Conservation (phyloP, 192 early-diverging fungal genomes). For the Oehlia diaphana region DNA sequence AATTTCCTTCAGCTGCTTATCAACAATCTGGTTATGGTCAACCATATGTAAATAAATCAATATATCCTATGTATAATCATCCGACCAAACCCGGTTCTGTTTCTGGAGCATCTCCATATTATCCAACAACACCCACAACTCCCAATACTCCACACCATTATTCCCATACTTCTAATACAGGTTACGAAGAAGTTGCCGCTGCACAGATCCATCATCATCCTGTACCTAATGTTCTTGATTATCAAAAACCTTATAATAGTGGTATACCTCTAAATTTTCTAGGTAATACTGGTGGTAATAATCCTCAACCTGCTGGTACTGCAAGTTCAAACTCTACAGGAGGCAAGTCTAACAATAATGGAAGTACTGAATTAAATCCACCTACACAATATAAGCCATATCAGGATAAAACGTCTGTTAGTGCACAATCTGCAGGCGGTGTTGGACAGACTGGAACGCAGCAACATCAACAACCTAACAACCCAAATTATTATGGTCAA, state of each 20-base stretch:
- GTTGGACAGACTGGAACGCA: not conserved
- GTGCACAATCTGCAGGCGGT: not conserved
- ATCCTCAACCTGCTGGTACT: not conserved
- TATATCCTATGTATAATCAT: slow-evolving; percentile 82
- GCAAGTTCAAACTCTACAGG: slow-evolving; percentile 4
- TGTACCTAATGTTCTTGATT: slow-evolving; percentile 36
- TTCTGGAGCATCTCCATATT: slow-evolving; percentile 39
- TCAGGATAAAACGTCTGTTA: not conserved
- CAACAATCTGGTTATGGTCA: slow-evolving; percentile 85
- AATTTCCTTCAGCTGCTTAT: slow-evolving; percentile 78
- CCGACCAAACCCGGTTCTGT: slow-evolving; percentile 45
- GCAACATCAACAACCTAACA: slow-evolving; percentile 13
- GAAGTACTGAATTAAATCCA: slow-evolving; percentile 19
- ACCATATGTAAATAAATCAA: slow-evolving; percentile 86
- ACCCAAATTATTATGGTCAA: slow-evolving; percentile 24
- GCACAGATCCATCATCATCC: slow-evolving; percentile 32
- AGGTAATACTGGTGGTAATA: slow-evolving; percentile 24
- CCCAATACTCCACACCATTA: slow-evolving; percentile 43
- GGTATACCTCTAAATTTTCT: slow-evolving; percentile 36
- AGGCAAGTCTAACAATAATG: slow-evolving; percentile 17
- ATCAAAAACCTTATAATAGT: slow-evolving; percentile 42
- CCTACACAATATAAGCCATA: slow-evolving; percentile 26
- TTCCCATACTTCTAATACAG: slow-evolving; percentile 26
- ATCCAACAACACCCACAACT: slow-evolving; percentile 37
- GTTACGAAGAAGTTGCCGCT: slow-evolving; percentile 48